Conservation (phyloP, 768 basidiomycete species). For the Auriscalpium microsporum region DNA sequence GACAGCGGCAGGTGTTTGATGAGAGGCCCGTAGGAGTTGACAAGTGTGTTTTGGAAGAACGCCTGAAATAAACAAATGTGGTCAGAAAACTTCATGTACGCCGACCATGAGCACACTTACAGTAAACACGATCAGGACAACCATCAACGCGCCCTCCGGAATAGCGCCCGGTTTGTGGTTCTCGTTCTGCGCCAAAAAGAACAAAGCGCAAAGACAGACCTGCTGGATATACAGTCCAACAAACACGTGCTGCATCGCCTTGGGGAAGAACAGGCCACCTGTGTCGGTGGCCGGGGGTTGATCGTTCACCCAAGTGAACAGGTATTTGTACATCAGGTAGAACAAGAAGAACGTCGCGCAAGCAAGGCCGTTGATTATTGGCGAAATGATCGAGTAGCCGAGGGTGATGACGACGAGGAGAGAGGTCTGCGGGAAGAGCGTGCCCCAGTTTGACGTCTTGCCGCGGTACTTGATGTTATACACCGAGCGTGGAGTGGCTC, state of each 20-base stretch:
- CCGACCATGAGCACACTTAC: conserved; percentile 33
- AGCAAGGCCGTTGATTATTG: conserved; percentile 88
- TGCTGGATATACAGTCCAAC: conserved; percentile 91
- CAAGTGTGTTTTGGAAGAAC: conserved; percentile 66
- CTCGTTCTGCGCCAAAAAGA: conserved; percentile 73
- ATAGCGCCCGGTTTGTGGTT: conserved; percentile 47
- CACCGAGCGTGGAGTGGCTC: conserved; percentile 81
- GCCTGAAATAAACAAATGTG: conserved; percentile 29
- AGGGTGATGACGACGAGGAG: conserved; percentile 76
- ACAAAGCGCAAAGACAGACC: conserved; percentile 74
- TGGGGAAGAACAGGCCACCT: conserved; percentile 92
- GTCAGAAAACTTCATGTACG: not conserved
- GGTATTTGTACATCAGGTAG: conserved; percentile 67
- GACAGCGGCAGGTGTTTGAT: conserved; percentile 67
- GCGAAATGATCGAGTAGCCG: conserved; percentile 83
- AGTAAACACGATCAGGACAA: conserved; percentile 78
- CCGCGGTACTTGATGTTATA: conserved; percentile 76
- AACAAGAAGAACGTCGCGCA: conserved; percentile 76
- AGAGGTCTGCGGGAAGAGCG: conserved; percentile 64
- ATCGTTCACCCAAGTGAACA: conserved; percentile 45
- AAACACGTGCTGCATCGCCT: conserved; percentile 87
- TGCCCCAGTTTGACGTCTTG: conserved; percentile 64
- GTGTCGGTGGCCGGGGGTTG: conserved; percentile 67
- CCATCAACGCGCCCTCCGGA: conserved; percentile 74
- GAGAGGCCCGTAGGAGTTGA: conserved; percentile 76